phyloP scores from a whole-genome alignment of 2,329 filamentous ascomycete genomes.

The Graphilbum sp. region DNA sequence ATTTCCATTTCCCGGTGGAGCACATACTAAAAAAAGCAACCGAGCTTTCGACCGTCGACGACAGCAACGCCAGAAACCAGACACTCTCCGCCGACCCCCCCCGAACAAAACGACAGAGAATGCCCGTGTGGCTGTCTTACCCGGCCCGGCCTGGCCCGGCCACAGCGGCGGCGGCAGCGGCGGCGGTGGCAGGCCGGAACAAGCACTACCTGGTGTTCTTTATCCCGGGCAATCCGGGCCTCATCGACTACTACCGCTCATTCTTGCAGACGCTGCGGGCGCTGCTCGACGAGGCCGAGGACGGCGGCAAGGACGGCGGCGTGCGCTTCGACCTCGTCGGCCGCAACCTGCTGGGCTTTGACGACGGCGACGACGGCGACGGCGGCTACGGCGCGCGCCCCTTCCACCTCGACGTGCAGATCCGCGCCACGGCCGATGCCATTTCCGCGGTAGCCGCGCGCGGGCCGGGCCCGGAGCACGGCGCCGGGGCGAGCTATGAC shows the following conservation, averaged over 20 bases:
- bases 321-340: constrained; percentile 38
- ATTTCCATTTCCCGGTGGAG: too few relatives aligned
- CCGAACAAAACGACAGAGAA: too few relatives aligned
- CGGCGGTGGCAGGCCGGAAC: too few relatives aligned
- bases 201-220: constrained; percentile 43
- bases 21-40: too few relatives aligned
- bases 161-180: neutral
- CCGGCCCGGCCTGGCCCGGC: constrained; percentile 2
- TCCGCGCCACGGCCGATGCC: constrained; percentile 24
- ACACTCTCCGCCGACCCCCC: too few relatives aligned
- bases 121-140: constrained; percentile 8
- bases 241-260: constrained; percentile 55
- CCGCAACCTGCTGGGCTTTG: constrained; percentile 41
- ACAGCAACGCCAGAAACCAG: too few relatives aligned
- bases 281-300: constrained; percentile 29
- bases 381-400: constrained; percentile 25
- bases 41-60: too few relatives aligned
- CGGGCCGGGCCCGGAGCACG: constrained; percentile 6
- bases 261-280: constrained; percentile 45
- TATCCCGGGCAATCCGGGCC: constrained; percentile 61
- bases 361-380: constrained; percentile 31
- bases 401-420: constrained; percentile 36
- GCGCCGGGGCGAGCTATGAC: constrained; percentile 27
- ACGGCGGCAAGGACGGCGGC: constrained; percentile 2
- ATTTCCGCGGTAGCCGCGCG: constrained; percentile 17